These are phyloP conservation scores for Meira miltonrushii DNA, from an alignment of 1,284 basidiomycete genomes.

Conservation along the genomic window DNA sequence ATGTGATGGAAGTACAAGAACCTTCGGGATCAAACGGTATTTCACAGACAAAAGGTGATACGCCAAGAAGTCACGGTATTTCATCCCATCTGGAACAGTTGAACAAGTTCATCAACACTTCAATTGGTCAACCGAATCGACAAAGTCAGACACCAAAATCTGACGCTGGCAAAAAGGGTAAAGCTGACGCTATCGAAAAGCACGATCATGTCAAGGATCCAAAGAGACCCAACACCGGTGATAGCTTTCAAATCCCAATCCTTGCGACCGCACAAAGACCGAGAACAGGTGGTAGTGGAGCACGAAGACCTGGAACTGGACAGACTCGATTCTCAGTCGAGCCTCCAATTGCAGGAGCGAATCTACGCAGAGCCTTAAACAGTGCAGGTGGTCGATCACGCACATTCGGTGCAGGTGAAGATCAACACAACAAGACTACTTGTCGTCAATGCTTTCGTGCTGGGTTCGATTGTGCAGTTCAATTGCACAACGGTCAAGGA, in stretches of 20 bases:
- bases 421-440: constrained; percentile 20
- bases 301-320: constrained; percentile 19
- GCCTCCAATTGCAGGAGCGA: constrained; percentile 16
- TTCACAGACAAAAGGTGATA: background rate
- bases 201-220: no score
- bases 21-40: constrained; percentile 4
- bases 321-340: constrained; percentile 31
- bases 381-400: background rate
- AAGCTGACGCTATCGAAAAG: no score
- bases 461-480: constrained; percentile 37
- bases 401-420: constrained; percentile 2
- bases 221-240: background rate
- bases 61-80: background rate
- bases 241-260: background rate
- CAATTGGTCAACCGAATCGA: no score
- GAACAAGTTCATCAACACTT: background rate
- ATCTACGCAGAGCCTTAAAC: constrained; percentile 1
- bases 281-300: background rate
- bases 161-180: no score
- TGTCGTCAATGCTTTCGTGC: constrained; percentile 34
- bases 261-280: no score
- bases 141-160: no score
- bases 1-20: constrained; percentile 19
- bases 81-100: background rate
- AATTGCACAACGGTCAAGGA: constrained; percentile 30